A percentile compares a stretch with the other conserved stretches of the same genome.
These are phyloP conservation scores for Yarrowia osloensis DNA, from an alignment of 805 yeast genomes.

Conservation along the genomic window DNA sequence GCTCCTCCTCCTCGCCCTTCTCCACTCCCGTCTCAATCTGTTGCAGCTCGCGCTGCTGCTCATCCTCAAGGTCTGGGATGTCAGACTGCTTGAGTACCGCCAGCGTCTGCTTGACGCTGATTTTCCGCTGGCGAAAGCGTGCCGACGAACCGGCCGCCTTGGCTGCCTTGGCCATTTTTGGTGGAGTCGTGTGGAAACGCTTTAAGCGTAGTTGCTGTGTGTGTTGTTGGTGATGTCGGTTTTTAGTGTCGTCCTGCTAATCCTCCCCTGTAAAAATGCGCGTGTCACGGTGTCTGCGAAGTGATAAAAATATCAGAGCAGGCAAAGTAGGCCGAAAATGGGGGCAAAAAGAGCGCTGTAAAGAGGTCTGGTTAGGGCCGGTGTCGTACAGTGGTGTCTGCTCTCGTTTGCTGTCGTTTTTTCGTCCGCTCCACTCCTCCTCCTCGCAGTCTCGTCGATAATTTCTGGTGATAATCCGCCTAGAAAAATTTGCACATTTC, in stretches of 20 bases:
- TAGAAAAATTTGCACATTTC: constrained; percentile 31
- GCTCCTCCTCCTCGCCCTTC: constrained; percentile 95
- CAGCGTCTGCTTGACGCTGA: constrained; percentile 85
- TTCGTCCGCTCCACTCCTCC: constrained; percentile 29
- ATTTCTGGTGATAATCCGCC: constrained; percentile 28
- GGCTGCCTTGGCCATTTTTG: constrained; percentile 40
- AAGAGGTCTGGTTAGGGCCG: constrained; percentile 9
- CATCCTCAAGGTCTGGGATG: constrained; percentile 75
- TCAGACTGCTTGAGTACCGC: constrained; percentile 76
- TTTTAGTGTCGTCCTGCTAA: constrained; percentile 16
- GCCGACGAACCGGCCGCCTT: constrained; percentile 48
- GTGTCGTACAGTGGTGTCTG: constrained; percentile 21
- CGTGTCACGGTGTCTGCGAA: constrained; percentile 27
- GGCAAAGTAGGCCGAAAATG: constrained; percentile 5
- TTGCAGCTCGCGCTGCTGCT: constrained; percentile 80
- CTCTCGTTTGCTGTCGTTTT: constrained; percentile 18
- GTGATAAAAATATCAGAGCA: constrained; percentile 11
- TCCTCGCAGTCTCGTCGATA: constrained; percentile 30
- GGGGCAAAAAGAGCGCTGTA: constrained; percentile 12
- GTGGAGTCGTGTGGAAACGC: constrained; percentile 16
- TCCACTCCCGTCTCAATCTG: constrained; percentile 97
- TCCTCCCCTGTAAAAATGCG: constrained; percentile 26
- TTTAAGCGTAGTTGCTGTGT: constrained; percentile 15
- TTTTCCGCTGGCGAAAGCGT: constrained; percentile 90
- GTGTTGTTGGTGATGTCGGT: constrained; percentile 23